Evolutionary conservation across 164 flowering plant genomes (phyloP).

Genomic region (Sedum album): DNA sequence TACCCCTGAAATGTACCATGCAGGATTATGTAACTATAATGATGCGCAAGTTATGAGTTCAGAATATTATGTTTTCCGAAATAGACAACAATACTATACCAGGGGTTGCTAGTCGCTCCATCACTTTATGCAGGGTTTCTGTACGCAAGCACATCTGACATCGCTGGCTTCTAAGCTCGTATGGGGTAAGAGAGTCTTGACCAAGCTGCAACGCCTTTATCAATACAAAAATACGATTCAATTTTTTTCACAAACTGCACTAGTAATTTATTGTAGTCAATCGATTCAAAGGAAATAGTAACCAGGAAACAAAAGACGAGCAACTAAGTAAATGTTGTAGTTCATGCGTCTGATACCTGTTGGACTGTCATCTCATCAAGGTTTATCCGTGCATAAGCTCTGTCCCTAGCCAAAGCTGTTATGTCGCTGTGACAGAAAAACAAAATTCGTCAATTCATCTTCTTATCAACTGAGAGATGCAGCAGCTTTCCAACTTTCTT

Average conservation of each 20-base stretch:
- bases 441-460: neutral
- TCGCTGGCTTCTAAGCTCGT: constrained; percentile 27
- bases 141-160: constrained; percentile 53
- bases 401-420: constrained; percentile 63
- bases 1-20: constrained; percentile 27
- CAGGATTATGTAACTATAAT: too few relatives aligned
- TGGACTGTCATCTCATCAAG: constrained; percentile 57
- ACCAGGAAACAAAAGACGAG: neutral
- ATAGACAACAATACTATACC: constrained; percentile 20
- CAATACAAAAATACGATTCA: neutral
- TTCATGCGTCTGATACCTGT: constrained; percentile 29
- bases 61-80: too few relatives aligned
- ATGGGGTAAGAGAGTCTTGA: constrained; percentile 31
- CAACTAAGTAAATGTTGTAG: neutral
- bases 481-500: neutral
- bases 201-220: constrained; percentile 45
- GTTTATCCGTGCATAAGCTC: constrained; percentile 45
- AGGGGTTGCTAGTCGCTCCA: constrained; percentile 53
- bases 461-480: neutral
- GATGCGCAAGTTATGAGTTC: too few relatives aligned
- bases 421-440: constrained; percentile 41
- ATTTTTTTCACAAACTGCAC: neutral
- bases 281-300: too few relatives aligned
- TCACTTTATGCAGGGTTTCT: constrained; percentile 45
- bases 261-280: neutral